phyloP scores from a whole-genome alignment of 495 filamentous ascomycete species.

The Xylaria telfairii region DNA sequence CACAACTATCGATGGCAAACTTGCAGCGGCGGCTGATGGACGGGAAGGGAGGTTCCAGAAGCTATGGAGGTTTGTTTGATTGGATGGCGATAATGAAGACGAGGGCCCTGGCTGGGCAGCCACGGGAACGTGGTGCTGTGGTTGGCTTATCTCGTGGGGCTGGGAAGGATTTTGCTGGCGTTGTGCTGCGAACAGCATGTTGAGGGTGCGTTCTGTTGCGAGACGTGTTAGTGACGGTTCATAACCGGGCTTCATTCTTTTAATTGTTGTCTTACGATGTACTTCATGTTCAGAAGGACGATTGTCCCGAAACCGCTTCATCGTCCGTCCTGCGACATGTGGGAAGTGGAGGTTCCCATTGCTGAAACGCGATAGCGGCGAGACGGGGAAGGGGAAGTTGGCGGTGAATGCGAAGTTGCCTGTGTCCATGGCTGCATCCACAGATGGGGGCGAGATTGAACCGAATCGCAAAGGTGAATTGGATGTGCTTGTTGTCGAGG shows the following conservation, averaged over 20 bases:
- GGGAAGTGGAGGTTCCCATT: conserved; percentile 26
- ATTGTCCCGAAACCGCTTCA: conserved; percentile 58
- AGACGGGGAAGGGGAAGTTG: background rate
- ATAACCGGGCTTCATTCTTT: background rate
- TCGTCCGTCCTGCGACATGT: conserved; percentile 51
- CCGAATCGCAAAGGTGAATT: conserved; percentile 42
- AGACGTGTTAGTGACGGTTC: conserved; percentile 25
- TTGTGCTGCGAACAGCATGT: conserved; percentile 55
- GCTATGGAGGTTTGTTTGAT: conserved; percentile 54
- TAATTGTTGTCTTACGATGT: conserved; percentile 46
- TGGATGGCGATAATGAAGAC: conserved; percentile 24
- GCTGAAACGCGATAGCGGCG: background rate
- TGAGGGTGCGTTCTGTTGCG: conserved; percentile 51
- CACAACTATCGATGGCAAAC: conserved; percentile 6
- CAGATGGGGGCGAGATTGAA: conserved; percentile 7
- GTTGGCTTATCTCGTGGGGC: conserved; percentile 2
- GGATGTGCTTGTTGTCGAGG: conserved; percentile 41
- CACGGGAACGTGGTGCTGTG: conserved; percentile 18
- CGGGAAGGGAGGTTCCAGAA: conserved; percentile 52
- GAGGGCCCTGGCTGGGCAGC: conserved; percentile 25
- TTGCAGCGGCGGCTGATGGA: conserved; percentile 11
- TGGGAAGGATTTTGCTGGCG: conserved; percentile 35
- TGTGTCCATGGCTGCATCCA: conserved; percentile 28
- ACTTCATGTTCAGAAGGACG: conserved; percentile 55
- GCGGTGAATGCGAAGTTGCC: conserved; percentile 26